These are phyloP conservation scores for Fusarium devonianum DNA, from an alignment of 2,329 filamentous ascomycete species.

Conservation along the genomic window DNA sequence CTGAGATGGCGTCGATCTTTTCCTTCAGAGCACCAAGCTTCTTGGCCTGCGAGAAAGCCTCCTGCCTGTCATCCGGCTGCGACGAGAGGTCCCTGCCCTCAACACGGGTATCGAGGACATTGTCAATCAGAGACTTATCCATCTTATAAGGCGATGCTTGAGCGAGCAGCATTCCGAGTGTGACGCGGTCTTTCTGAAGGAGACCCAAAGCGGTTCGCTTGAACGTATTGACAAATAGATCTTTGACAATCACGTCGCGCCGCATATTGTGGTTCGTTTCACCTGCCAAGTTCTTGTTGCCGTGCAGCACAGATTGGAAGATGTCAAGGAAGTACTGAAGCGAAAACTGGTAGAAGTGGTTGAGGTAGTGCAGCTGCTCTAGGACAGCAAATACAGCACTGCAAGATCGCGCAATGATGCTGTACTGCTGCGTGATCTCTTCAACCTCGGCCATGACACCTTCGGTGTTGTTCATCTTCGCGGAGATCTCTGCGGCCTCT, in stretches of 20 bases:
- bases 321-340: slow-evolving; percentile 98
- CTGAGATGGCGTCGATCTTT: slow-evolving; percentile 67
- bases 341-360: slow-evolving; percentile 99
- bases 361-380: slow-evolving; percentile 96
- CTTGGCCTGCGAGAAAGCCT: slow-evolving; percentile 72
- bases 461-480: slow-evolving; percentile 95
- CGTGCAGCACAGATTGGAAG: slow-evolving; percentile 88
- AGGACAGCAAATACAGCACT: slow-evolving; percentile 96
- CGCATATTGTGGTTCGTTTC: slow-evolving; percentile 79
- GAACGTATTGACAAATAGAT: slow-evolving; percentile 91
- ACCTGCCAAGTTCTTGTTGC: slow-evolving; percentile 74
- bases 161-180: slow-evolving; percentile 90
- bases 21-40: slow-evolving; percentile 78
- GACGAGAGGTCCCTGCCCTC: slow-evolving; percentile 82
- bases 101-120: slow-evolving; percentile 79
- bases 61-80: slow-evolving; percentile 67
- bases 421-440: slow-evolving; percentile 92
- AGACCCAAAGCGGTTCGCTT: slow-evolving; percentile 92
- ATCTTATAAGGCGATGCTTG: slow-evolving; percentile 97
- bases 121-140: slow-evolving; percentile 88
- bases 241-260: slow-evolving; percentile 87
- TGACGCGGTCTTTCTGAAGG: slow-evolving; percentile 92
- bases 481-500: slow-evolving; percentile 93
- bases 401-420: slow-evolving; percentile 90
- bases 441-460: slow-evolving; percentile 99